Evolutionary conservation across 2,329 filamentous ascomycete species (phyloP).

Genomic region (Beauveria bassiana): DNA sequence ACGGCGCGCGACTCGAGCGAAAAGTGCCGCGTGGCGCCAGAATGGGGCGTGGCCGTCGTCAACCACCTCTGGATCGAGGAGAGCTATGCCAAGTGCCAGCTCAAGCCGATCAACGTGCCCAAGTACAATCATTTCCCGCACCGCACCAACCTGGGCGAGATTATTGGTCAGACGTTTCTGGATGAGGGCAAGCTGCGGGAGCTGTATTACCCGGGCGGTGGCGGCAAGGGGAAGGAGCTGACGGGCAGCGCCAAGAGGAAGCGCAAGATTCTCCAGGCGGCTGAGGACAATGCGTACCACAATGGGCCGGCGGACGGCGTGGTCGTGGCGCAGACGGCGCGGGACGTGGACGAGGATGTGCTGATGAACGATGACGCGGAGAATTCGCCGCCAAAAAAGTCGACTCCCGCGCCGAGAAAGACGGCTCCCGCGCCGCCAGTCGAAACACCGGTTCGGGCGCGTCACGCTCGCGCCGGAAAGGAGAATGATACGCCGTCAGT

Average conservation of each 20-base stretch:
- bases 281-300: slow-evolving; percentile 42
- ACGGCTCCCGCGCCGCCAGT: slow-evolving; percentile 14
- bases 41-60: slow-evolving; percentile 84
- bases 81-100: slow-evolving; percentile 82
- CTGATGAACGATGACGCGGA: slow-evolving; percentile 36
- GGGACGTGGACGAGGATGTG: slow-evolving; percentile 32
- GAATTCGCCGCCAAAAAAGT: slow-evolving; percentile 19
- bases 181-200: slow-evolving; percentile 55
- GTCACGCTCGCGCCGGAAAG: slow-evolving; percentile 54
- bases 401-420: background rate
- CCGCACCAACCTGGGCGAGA: slow-evolving; percentile 84
- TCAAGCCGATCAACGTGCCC: slow-evolving; percentile 62
- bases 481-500: slow-evolving; percentile 76
- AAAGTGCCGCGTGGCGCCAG: slow-evolving; percentile 83
- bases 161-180: slow-evolving; percentile 82
- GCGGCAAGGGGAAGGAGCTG: slow-evolving; percentile 40
- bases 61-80: slow-evolving; percentile 98
- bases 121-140: slow-evolving; percentile 82
- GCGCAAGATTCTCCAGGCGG: slow-evolving; percentile 41
- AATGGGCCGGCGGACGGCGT: slow-evolving; percentile 41
- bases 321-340: slow-evolving; percentile 31
- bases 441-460: slow-evolving; percentile 32
- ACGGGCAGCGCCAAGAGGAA: slow-evolving; percentile 38
- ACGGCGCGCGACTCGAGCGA: slow-evolving; percentile 85
- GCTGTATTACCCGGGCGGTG: slow-evolving; percentile 63